phyloP scores from a whole-genome alignment of 805 yeast species.

The Saturnispora saitoi region DNA sequence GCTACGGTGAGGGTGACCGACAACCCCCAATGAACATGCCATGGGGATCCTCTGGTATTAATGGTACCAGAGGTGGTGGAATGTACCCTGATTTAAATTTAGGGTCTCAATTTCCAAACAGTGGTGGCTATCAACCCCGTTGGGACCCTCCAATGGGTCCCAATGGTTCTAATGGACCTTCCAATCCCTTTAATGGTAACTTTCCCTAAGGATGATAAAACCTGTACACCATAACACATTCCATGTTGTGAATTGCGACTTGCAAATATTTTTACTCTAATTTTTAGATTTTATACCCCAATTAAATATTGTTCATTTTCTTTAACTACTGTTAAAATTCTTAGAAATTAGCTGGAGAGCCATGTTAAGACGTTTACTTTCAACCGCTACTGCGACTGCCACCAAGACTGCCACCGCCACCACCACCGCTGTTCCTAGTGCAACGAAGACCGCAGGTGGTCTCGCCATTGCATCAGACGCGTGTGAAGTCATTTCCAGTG shows the following conservation, averaged over 20 bases:
- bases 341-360: not conserved
- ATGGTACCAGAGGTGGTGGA: not conserved
- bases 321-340: not conserved
- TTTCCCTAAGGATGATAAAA: constrained; percentile 10
- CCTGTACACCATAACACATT: not conserved
- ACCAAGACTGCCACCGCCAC: constrained; percentile 12
- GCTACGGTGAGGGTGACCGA: constrained; percentile 5
- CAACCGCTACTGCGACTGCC: constrained; percentile 13
- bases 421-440: constrained; percentile 9
- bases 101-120: not conserved
- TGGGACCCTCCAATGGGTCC: constrained; percentile 10
- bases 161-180: not conserved
- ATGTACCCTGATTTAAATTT: not conserved
- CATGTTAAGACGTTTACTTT: constrained; percentile 10
- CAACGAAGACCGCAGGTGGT: constrained; percentile 1
- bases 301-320: not conserved
- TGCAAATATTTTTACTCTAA: not conserved
- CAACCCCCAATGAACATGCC: not conserved
- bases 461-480: constrained; percentile 10
- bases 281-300: not conserved
- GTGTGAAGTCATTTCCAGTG: constrained; percentile 14
- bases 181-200: not conserved
- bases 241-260: not conserved
- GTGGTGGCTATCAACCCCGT: not conserved
- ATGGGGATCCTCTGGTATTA: not conserved